A percentile compares a stretch with the other conserved stretches of the same genome.
Conservation (phyloP, 768 basidiomycete species). For the Lepiota venenata region DNA sequence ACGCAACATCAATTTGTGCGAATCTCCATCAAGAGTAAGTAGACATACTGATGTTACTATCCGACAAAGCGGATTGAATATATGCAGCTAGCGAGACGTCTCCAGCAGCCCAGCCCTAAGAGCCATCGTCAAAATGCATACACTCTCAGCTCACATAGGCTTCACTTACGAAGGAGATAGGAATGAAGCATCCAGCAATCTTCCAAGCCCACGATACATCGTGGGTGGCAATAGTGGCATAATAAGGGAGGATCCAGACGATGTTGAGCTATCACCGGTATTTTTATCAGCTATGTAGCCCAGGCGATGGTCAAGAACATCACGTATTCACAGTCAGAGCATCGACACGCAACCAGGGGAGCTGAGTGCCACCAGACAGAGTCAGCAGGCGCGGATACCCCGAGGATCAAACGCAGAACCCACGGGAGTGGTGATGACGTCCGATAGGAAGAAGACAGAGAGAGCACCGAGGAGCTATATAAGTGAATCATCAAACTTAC, state of each 20-base stretch:
- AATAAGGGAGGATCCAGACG: constrained; percentile 28
- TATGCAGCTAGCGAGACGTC: constrained; percentile 32
- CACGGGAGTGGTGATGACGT: too few species aligned
- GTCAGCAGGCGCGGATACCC: too few species aligned
- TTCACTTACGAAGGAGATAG: constrained; percentile 24
- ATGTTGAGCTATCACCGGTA: constrained; percentile 17
- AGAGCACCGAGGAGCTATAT: too few species aligned
- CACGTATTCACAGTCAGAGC: constrained; percentile 14
- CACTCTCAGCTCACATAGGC: not conserved
- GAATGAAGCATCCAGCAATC: constrained; percentile 27
- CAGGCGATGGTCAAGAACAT: too few species aligned
- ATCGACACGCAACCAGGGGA: constrained; percentile 30
- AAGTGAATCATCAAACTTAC: too few species aligned
- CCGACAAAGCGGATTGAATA: constrained; percentile 26
- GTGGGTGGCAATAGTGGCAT: constrained; percentile 17
- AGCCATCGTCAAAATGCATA: not conserved
- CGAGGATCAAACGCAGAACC: too few species aligned
- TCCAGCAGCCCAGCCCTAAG: constrained; percentile 32
- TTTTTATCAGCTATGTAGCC: too few species aligned
- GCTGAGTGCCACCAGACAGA: not conserved
- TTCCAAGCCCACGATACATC: constrained; percentile 30
- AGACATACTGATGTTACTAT: constrained; percentile 22
- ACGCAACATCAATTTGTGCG: not conserved
- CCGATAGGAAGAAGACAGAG: too few species aligned
- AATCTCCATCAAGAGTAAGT: not conserved